These are phyloP conservation scores for Arthrocladium fulminans DNA, from an alignment of 2,329 filamentous ascomycete species.

Conservation along the genomic window DNA sequence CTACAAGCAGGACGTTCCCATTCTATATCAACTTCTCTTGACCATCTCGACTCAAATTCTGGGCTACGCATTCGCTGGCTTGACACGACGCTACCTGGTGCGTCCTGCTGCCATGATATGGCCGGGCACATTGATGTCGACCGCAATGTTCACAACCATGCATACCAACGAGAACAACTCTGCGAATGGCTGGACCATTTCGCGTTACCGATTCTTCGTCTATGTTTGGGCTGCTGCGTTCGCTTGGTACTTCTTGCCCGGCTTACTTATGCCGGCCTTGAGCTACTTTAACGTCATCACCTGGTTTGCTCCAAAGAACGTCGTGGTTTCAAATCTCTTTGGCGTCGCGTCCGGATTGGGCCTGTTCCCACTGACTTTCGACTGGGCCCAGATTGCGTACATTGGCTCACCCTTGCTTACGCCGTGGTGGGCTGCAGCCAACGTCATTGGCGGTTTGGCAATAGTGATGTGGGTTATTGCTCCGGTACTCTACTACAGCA, in stretches of 20 bases:
- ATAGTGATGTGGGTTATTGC: conserved; percentile 79
- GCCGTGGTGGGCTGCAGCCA: conserved; percentile 78
- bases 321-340: conserved; percentile 79
- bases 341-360: conserved; percentile 77
- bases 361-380: conserved; percentile 76
- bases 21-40: conserved; percentile 71
- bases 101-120: conserved; percentile 84
- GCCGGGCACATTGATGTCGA: conserved; percentile 80
- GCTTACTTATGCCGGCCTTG: conserved; percentile 70
- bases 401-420: conserved; percentile 78
- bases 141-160: conserved; percentile 78
- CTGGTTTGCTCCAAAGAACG: conserved; percentile 78
- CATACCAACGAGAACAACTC: conserved; percentile 76
- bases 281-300: conserved; percentile 86
- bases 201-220: conserved; percentile 76
- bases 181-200: conserved; percentile 74
- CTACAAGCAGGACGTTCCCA: conserved; percentile 70
- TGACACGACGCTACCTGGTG: conserved; percentile 72
- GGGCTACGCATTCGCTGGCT: conserved; percentile 76
- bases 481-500: conserved; percentile 66
- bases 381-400: conserved; percentile 83
- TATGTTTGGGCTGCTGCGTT: conserved; percentile 63
- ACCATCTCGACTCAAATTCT: conserved; percentile 80
- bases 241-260: conserved; percentile 75
- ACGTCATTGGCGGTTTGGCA: conserved; percentile 70